phyloP scores from a whole-genome alignment of 2,329 filamentous ascomycete genomes.

The Colletotrichum cereale region DNA sequence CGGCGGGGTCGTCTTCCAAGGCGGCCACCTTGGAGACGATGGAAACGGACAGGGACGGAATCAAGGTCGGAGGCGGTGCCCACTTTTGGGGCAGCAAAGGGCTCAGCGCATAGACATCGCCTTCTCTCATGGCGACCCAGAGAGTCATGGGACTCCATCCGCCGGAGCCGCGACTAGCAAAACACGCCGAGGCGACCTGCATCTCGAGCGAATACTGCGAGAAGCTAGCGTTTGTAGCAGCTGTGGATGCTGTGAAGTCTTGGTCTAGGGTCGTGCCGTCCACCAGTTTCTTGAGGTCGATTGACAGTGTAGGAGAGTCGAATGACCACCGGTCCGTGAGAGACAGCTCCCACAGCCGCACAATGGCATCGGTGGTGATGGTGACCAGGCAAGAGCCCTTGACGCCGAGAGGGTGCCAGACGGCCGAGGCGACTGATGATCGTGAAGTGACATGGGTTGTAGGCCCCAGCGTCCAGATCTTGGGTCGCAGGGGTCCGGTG shows the following conservation, averaged over 20 bases:
- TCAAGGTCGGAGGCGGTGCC: slow-evolving; percentile 80
- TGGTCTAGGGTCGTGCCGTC: slow-evolving; percentile 86
- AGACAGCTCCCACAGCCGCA: slow-evolving; percentile 91
- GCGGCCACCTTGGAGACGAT: slow-evolving; percentile 80
- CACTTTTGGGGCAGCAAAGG: slow-evolving; percentile 90
- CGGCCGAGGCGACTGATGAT: slow-evolving; percentile 80
- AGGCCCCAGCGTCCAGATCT: slow-evolving; percentile 91
- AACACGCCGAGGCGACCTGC: slow-evolving; percentile 91
- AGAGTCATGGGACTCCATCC: slow-evolving; percentile 97
- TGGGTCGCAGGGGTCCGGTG: slow-evolving; percentile 78
- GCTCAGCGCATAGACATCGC: slow-evolving; percentile 93
- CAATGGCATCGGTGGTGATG: slow-evolving; percentile 87
- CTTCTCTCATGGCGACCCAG: slow-evolving; percentile 95
- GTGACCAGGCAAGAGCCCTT: slow-evolving; percentile 87
- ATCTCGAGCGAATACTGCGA: slow-evolving; percentile 93
- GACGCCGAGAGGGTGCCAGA: slow-evolving; percentile 95
- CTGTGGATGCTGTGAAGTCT: slow-evolving; percentile 82
- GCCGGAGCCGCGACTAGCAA: slow-evolving; percentile 74
- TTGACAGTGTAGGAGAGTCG: slow-evolving; percentile 82
- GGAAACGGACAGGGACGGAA: slow-evolving; percentile 85
- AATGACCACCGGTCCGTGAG: slow-evolving; percentile 89
- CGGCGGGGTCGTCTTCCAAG: slow-evolving; percentile 69
- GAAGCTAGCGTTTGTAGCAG: slow-evolving; percentile 82
- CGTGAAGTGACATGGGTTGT: slow-evolving; percentile 92
- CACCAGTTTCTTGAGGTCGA: slow-evolving; percentile 90